phyloP scores from a whole-genome alignment of 2,329 filamentous ascomycete species.

The Cytospora mali region DNA sequence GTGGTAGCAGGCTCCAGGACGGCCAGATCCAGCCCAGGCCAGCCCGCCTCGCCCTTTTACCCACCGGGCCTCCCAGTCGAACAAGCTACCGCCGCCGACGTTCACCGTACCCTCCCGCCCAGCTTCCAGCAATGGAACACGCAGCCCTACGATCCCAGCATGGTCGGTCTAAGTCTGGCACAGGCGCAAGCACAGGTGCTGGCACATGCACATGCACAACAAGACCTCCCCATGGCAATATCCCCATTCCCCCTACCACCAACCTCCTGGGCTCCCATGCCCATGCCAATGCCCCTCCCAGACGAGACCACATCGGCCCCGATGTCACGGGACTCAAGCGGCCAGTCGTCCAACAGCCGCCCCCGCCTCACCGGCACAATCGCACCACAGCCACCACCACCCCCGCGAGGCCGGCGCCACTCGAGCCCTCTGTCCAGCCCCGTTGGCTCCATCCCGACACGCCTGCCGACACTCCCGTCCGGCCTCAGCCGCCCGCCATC shows the following conservation, averaged over 20 bases:
- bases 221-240: slow-evolving; percentile 32
- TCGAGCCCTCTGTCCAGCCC: slow-evolving; percentile 24
- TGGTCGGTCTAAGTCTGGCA: slow-evolving; percentile 6
- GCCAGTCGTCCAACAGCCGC: slow-evolving; percentile 37
- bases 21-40: slow-evolving; percentile 38
- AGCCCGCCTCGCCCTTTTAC: slow-evolving; percentile 33
- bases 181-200: slow-evolving; percentile 26
- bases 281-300: too few species aligned
- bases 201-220: slow-evolving; percentile 31
- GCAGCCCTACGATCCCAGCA: slow-evolving; percentile 31
- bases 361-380: not conserved
- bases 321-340: slow-evolving; percentile 51
- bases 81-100: slow-evolving; percentile 19
- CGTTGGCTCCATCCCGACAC: slow-evolving; percentile 13
- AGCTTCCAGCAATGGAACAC: slow-evolving; percentile 36
- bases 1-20: slow-evolving; percentile 33
- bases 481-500: slow-evolving; percentile 40
- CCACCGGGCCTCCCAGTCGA: slow-evolving; percentile 32
- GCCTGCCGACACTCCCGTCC: slow-evolving; percentile 27
- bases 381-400: not conserved
- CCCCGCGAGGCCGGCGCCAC: slow-evolving; percentile 1
- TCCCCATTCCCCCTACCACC: slow-evolving; percentile 33
- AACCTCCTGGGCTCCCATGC: slow-evolving; percentile 32
- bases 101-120: too few species aligned
- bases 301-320: slow-evolving; percentile 45